Conservation (phyloP, 176 grass and related monocot genomes). For the Raddia distichophylla region DNA sequence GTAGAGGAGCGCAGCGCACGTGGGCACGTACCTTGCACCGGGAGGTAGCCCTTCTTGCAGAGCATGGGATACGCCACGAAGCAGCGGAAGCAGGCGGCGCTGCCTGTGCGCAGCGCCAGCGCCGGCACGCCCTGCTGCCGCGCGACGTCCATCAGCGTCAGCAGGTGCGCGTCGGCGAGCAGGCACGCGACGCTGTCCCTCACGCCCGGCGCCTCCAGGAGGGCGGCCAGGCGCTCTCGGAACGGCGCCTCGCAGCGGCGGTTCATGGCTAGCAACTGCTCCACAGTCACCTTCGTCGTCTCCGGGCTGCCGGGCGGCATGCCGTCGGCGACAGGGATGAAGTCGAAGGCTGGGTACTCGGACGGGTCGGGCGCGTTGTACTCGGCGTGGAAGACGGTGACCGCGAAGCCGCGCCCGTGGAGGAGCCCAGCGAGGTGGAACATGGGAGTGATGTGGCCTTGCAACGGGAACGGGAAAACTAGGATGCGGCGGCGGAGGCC, state of each 20-base stretch:
- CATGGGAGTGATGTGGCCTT: constrained; percentile 30
- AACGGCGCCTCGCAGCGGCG: no score
- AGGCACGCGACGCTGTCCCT: not conserved
- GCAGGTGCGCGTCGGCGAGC: not conserved
- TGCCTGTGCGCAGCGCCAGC: not conserved
- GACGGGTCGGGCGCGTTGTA: constrained; percentile 1
- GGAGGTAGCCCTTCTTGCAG: not conserved
- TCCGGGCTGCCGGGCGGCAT: no score
- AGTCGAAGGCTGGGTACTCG: not conserved
- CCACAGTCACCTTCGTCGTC: not conserved
- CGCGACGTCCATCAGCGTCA: not conserved
- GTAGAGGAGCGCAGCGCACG: no score
- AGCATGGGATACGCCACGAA: constrained; percentile 16
- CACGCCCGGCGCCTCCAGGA: no score
- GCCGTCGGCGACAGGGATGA: not conserved
- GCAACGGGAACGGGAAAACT: constrained; percentile 14
- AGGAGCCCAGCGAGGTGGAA: not conserved
- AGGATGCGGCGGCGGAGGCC: not conserved
- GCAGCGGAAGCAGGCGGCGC: constrained; percentile 18
- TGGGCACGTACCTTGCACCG: not conserved
- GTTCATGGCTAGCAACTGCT: not conserved
- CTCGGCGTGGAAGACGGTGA: constrained; percentile 29
- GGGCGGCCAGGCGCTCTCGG: no score
- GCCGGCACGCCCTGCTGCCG: not conserved
- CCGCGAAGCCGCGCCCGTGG: not conserved